Evolutionary conservation across 345 rosid species (phyloP).

Genomic region (Leavenworthia alabamica): DNA sequence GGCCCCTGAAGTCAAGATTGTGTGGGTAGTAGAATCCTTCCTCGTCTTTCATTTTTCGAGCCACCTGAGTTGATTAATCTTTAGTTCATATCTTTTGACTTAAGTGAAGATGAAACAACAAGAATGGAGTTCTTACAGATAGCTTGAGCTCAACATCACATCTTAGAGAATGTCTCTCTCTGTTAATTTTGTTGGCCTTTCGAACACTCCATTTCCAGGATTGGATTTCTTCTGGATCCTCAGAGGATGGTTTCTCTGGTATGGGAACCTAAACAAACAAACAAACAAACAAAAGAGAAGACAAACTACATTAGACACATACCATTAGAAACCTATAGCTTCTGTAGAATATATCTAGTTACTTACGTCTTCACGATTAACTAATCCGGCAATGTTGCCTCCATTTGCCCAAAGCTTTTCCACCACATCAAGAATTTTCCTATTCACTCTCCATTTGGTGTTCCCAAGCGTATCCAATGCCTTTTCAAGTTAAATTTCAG

Average conservation of each 20-base stretch:
- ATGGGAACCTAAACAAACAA: constrained; percentile 43
- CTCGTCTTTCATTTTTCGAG: constrained; percentile 82
- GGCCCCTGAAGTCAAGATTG: constrained; percentile 97
- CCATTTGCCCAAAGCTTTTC: constrained; percentile 90
- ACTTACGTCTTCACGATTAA: constrained; percentile 86
- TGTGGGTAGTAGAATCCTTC: constrained; percentile 98
- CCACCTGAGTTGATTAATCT: constrained; percentile 54
- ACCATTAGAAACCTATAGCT: neutral
- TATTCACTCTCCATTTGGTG: constrained; percentile 93
- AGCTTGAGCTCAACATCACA: constrained; percentile 95
- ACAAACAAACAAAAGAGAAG: neutral
- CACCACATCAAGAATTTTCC: constrained; percentile 59
- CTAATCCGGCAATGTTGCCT: constrained; percentile 78
- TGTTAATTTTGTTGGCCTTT: constrained; percentile 69
- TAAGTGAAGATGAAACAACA: constrained; percentile 14
- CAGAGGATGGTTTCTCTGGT: constrained; percentile 62
- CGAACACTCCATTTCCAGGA: constrained; percentile 77
- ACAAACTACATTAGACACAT: neutral
- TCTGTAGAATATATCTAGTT: neutral
- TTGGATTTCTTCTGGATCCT: constrained; percentile 55
- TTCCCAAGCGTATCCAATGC: constrained; percentile 94
- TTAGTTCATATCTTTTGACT: constrained; percentile 19
- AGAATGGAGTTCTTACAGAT: constrained; percentile 50
- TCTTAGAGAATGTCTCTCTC: constrained; percentile 86
- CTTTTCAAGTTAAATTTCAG: constrained; percentile 32